Evolutionary conservation across 441 rosid species (phyloP).

Genomic region (Syzygium malaccense): DNA sequence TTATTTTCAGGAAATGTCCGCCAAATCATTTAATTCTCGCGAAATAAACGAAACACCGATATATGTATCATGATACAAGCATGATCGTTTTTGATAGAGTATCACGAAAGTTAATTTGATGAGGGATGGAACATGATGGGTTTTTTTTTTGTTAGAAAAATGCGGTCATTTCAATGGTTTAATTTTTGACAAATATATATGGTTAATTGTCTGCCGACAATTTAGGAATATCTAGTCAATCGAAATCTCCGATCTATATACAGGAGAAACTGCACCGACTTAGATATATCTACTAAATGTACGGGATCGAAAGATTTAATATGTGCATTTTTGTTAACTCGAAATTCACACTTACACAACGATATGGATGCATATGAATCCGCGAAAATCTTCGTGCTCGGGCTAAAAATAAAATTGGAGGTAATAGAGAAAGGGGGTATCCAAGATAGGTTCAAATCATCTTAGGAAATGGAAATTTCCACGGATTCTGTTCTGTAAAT

Average conservation of each 20-base stretch:
- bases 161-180: rapidly evolving
- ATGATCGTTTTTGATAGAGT: rapidly evolving
- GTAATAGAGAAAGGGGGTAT: not conserved
- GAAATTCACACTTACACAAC: rapidly evolving
- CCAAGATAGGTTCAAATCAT: rapidly evolving
- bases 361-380: rapidly evolving
- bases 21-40: too few species aligned
- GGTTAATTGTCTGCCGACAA: too few species aligned
- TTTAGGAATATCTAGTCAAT: too few species aligned
- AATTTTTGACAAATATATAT: not conserved
- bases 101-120: rapidly evolving
- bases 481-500: not conserved
- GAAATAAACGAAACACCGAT: too few species aligned
- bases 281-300: rapidly evolving
- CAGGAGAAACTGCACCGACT: rapidly evolving
- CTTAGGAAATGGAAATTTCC: not conserved
- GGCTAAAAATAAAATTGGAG: not conserved
- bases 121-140: too few species aligned
- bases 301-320: rapidly evolving
- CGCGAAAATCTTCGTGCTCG: rapidly evolving
- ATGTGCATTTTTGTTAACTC: not conserved
- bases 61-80: rapidly evolving
- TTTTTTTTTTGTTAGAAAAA: too few species aligned
- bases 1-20: too few species aligned
- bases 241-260: not conserved